Evolutionary conservation across 1,139 yeast species (phyloP).

Genomic region (Taphrina communis): DNA sequence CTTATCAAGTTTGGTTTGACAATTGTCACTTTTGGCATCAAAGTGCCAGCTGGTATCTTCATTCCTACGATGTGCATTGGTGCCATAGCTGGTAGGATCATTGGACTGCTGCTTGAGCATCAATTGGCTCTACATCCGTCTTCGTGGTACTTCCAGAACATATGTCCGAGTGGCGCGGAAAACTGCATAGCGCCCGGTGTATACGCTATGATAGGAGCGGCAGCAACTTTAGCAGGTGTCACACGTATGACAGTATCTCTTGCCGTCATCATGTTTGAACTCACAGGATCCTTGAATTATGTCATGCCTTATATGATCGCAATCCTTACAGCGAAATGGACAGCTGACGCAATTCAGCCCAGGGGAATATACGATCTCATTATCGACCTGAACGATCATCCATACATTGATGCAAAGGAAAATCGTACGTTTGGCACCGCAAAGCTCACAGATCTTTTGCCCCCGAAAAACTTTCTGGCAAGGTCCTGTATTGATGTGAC

Average conservation of each 20-base stretch:
- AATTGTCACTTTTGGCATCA: constrained; percentile 64
- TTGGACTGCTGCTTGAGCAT: constrained; percentile 60
- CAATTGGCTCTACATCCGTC: neutral
- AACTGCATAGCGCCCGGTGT: constrained; percentile 55
- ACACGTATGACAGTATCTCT: constrained; percentile 67
- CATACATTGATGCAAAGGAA: constrained; percentile 22
- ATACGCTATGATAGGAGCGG: constrained; percentile 69
- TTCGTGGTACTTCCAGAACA: constrained; percentile 3
- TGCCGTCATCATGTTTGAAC: constrained; percentile 62
- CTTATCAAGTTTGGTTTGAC: constrained; percentile 59
- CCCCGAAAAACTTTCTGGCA: neutral
- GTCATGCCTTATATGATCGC: constrained; percentile 50
- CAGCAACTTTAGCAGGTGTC: constrained; percentile 72
- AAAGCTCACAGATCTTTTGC: constrained; percentile 13
- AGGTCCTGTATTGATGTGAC: constrained; percentile 24
- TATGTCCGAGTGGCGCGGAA: neutral
- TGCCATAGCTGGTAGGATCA: constrained; percentile 65
- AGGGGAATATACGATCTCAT: constrained; percentile 39
- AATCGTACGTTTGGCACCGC: neutral
- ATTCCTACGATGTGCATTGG: constrained; percentile 75
- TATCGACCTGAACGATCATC: constrained; percentile 36
- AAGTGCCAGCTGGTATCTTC: constrained; percentile 69
- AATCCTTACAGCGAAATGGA: constrained; percentile 42
- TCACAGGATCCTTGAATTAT: constrained; percentile 66
- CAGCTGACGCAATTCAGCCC: constrained; percentile 42